Percentiles rank a stretch among this genome's conserved stretches.
phyloP scores from a whole-genome alignment of 108 stramenopile genomes.

The Nitzschia palea region DNA sequence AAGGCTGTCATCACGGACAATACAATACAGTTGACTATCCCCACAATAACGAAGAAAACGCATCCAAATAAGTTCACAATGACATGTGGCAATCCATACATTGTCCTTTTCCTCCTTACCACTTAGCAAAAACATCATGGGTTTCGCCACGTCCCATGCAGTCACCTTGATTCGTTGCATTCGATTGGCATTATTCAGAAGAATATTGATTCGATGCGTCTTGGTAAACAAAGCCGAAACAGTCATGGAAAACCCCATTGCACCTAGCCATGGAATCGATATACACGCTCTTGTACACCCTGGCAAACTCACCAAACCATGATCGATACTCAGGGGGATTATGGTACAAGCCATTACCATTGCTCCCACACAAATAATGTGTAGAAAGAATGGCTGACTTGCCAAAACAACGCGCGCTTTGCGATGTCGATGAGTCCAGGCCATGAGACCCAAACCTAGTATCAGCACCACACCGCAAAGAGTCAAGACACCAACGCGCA shows the following conservation, averaged over 20 bases:
- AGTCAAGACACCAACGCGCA: conserved; percentile 1
- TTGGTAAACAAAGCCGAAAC: conserved; percentile 28
- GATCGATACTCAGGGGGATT: conserved; percentile 38
- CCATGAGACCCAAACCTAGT: conserved; percentile 37
- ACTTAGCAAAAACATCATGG: conserved; percentile 31
- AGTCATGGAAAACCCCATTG: conserved; percentile 46
- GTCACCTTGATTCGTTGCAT: conserved; percentile 52
- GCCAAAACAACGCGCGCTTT: conserved; percentile 29
- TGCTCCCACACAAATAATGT: conserved; percentile 45
- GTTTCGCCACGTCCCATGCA: conserved; percentile 44
- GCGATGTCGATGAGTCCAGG: conserved; percentile 32
- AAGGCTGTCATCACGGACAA: conserved; percentile 45
- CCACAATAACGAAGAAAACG: conserved; percentile 12
- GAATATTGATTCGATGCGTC: conserved; percentile 28
- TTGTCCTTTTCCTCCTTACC: conserved; percentile 5
- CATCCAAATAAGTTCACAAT: conserved; percentile 52
- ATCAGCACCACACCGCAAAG: conserved; percentile 23
- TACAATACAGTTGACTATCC: conserved; percentile 27
- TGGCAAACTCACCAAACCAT: neutral
- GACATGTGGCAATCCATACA: conserved; percentile 30
- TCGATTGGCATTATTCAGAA: conserved; percentile 22
- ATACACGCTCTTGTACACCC: conserved; percentile 16
- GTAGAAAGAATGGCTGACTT: conserved; percentile 50
- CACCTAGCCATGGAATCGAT: conserved; percentile 30
- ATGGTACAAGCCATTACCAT: conserved; percentile 46